Evolutionary conservation across 208 protist genomes (phyloP).

Genomic region (Herpetomonas tarakana): DNA sequence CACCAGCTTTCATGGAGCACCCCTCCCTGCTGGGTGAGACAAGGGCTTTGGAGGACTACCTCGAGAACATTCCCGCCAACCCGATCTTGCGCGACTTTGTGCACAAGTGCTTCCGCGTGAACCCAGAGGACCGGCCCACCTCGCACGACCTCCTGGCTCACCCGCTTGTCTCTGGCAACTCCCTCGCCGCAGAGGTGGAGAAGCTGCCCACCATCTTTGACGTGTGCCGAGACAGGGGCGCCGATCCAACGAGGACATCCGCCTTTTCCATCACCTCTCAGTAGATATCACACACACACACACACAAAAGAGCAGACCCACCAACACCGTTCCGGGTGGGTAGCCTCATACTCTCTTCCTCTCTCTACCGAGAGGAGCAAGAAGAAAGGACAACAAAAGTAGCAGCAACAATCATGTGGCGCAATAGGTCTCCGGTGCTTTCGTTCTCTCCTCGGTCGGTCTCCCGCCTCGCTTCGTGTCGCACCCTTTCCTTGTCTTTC

Average conservation of each 20-base stretch:
- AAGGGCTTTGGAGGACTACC: constrained; percentile 37
- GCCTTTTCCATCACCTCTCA: constrained; percentile 38
- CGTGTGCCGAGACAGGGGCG: constrained; percentile 13
- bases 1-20: constrained; percentile 78
- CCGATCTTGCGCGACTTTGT: constrained; percentile 69
- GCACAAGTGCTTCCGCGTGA: constrained; percentile 70
- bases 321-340: too few species aligned
- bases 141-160: constrained; percentile 69
- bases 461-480: too few species aligned
- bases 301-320: too few species aligned
- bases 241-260: constrained; percentile 19
- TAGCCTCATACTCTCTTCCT: too few species aligned
- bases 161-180: constrained; percentile 45
- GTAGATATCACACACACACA: too few species aligned
- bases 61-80: constrained; percentile 57
- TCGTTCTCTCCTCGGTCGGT: too few species aligned
- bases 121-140: constrained; percentile 56
- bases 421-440: too few species aligned
- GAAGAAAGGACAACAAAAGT: too few species aligned
- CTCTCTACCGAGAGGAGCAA: too few species aligned
- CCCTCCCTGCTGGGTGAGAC: constrained; percentile 58
- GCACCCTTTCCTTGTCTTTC: too few species aligned
- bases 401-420: too few species aligned
- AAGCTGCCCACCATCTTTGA: constrained; percentile 67
- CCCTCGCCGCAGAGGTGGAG: constrained; percentile 36